Evolutionary conservation across 768 basidiomycete genomes (phyloP), one percentile per base, ranked within the genome.

Genomic region (Terana coerulea): DNA sequence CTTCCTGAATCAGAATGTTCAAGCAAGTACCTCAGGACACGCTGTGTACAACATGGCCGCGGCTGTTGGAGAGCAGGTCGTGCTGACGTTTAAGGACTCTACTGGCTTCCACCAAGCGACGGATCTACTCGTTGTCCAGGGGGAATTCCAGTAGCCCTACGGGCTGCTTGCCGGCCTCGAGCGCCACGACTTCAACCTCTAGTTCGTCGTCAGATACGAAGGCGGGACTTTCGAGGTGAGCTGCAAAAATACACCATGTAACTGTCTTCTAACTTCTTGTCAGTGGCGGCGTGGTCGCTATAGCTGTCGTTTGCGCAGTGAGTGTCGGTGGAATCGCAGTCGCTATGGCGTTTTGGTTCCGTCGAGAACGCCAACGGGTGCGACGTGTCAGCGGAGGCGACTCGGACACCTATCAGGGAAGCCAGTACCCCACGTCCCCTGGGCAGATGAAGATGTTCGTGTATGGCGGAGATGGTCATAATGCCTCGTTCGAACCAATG

Each of bases 281-380:
- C 37, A 83, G 77, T 54, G 64, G 64, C 21, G 68, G 74, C 9
- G 67, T 79, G 46, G 75, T 82, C 43, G 77, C 76, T 5, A 64
- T 75, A 30, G 67, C 73, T 31, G 63, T 72, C 30, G 54, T 54
- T 1, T 58, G 55, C 26, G 76, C 71, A 29, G 72, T 71, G n/a
- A 62, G 72, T 7, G 60, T 79, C 10, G 61, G 68, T n/a, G 31
- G 75, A 4, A 59, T 79, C 17, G 66, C 65, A 10, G 34, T 78
- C n/a, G 63, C 67, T 17, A 72, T 80, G 69, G 57, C 69, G 12
- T 44, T 75, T 24, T 81, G 75, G 59, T 54, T 76, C 47, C 35
- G 74, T 47, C 69, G 71, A 43, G 68, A 75, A 54, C 64, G 75
- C 12, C 51, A 56, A 36, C 67, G 71, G 31, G 47, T 30, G 40